These are phyloP conservation scores for Euphorbia tirucalli DNA, from an alignment of 345 rosid genomes.

Conservation along the genomic window DNA sequence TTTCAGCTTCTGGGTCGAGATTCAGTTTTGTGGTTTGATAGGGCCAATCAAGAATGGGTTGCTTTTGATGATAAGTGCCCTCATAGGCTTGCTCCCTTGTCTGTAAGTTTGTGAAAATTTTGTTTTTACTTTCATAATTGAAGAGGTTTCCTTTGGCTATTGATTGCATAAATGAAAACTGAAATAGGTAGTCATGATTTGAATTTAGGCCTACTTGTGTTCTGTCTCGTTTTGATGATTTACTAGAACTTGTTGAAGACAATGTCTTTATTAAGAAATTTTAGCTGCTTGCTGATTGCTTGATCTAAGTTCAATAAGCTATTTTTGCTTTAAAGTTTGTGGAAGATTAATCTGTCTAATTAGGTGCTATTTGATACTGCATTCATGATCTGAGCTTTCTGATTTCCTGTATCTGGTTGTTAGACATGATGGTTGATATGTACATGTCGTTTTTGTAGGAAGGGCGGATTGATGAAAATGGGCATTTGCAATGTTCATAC, in stretches of 20 bases:
- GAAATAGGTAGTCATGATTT: not conserved
- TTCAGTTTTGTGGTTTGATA: slow-evolving; percentile 90
- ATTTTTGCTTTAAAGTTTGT: not conserved
- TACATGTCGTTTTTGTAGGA: slow-evolving; percentile 45
- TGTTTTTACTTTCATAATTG: not conserved
- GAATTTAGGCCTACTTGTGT: not conserved
- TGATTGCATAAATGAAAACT: slow-evolving; percentile 7
- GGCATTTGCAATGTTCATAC: slow-evolving; percentile 93
- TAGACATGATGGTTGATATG: too few species aligned
- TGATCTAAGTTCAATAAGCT: not conserved
- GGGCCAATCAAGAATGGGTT: slow-evolving; percentile 60
- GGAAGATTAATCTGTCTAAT: not conserved
- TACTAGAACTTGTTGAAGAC: not conserved
- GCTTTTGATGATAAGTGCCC: slow-evolving; percentile 95
- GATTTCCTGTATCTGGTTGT: slow-evolving; percentile 8
- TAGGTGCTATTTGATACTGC: not conserved
- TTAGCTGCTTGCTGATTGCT: not conserved
- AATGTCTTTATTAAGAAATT: not conserved
- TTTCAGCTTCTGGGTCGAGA: slow-evolving; percentile 95
- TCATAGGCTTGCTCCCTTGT: slow-evolving; percentile 90
- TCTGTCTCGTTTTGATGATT: not conserved
- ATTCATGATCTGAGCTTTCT: not conserved
- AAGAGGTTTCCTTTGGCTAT: not conserved
- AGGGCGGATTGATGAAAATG: slow-evolving; percentile 94
- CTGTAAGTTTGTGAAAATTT: slow-evolving; percentile 48